Evolutionary conservation across 2,329 filamentous ascomycete species (phyloP).

Genomic region (Fusarium cicatricum): DNA sequence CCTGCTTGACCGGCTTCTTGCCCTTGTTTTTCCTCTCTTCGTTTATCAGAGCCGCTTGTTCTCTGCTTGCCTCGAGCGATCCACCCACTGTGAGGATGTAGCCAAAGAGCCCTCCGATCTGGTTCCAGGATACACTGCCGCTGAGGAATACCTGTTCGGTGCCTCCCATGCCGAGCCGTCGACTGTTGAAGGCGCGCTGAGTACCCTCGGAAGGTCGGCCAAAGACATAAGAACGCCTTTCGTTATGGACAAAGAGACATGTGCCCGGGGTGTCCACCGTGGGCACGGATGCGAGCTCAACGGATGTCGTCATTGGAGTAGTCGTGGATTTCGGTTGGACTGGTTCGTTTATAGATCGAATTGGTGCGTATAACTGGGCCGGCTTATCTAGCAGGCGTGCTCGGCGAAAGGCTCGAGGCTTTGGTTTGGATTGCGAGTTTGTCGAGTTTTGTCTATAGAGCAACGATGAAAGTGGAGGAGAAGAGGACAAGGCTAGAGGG

Average conservation of each 20-base stretch:
- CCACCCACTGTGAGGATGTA: constrained; percentile 87
- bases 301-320: constrained; percentile 71
- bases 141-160: constrained; percentile 84
- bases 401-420: constrained; percentile 1
- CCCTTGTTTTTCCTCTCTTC: constrained; percentile 52
- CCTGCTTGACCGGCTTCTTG: constrained; percentile 38
- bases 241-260: constrained; percentile 79
- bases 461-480: constrained; percentile 1
- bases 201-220: constrained; percentile 85
- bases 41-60: constrained; percentile 52
- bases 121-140: constrained; percentile 78
- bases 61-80: constrained; percentile 58
- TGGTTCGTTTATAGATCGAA: no score
- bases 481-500: not conserved
- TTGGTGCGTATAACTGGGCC: no score
- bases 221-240: constrained; percentile 84
- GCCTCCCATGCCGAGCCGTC: constrained; percentile 70
- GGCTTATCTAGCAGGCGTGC: not conserved
- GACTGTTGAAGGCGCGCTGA: constrained; percentile 78
- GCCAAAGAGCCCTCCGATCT: constrained; percentile 83
- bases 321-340: not conserved
- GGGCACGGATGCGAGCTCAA: constrained; percentile 82
- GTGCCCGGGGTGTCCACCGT: constrained; percentile 90
- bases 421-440: not conserved
- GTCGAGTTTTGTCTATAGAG: constrained; percentile 10